Evolutionary conservation across 306 rosid species (phyloP).

Genomic region (Oxytropis ochrocephala): DNA sequence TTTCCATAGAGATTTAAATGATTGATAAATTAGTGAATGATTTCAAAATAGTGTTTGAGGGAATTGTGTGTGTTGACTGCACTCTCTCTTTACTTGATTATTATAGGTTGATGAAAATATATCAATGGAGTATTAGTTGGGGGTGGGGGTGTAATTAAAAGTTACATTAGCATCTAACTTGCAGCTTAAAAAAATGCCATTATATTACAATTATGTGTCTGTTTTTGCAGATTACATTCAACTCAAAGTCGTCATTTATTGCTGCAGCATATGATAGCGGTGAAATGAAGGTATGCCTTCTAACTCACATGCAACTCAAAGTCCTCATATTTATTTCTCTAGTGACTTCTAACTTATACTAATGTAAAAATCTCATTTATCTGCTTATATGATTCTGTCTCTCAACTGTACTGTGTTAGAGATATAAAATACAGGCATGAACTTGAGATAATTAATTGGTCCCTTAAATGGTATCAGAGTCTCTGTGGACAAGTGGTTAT

Average conservation of each 20-base stretch:
- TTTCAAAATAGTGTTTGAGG: too few species aligned
- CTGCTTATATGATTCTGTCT: conserved; percentile 3
- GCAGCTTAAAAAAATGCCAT: too few species aligned
- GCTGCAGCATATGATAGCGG: conserved; percentile 96
- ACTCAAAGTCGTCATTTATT: conserved; percentile 67
- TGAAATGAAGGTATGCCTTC: conserved; percentile 66
- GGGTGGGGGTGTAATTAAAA: too few species aligned
- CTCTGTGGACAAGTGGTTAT: not conserved
- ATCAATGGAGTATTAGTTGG: too few species aligned
- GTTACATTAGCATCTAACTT: too few species aligned
- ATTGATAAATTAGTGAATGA: too few species aligned
- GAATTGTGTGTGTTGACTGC: too few species aligned
- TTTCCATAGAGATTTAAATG: too few species aligned
- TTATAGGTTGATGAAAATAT: too few species aligned
- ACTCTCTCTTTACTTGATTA: too few species aligned
- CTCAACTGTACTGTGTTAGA: not conserved
- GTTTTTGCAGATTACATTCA: conserved; percentile 64
- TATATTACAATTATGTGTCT: conserved; percentile 1
- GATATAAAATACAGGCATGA: not conserved
- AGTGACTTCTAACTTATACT: not conserved
- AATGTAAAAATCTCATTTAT: not conserved
- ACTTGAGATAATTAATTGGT: not conserved
- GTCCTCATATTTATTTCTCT: conserved; percentile 1
- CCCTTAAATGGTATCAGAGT: not conserved
- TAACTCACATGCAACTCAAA: too few species aligned